Percentiles rank a stretch among this genome's conserved stretches.
Evolutionary conservation across 164 flowering plant genomes (phyloP).

Genomic region (Cinnamomum chago): DNA sequence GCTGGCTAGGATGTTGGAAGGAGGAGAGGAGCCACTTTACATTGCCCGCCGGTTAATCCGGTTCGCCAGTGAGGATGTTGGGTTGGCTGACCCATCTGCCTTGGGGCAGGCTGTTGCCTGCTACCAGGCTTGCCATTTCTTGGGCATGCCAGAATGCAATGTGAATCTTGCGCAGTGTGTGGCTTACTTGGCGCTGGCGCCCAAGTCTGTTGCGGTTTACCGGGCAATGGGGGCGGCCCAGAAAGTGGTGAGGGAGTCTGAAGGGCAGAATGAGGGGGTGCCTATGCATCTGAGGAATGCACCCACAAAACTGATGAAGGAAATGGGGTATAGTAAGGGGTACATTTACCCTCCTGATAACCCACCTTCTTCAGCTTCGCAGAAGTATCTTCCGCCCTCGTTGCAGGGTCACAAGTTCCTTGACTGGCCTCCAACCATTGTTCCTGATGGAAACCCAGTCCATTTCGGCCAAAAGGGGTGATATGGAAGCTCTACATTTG

Average conservation of each 20-base stretch:
- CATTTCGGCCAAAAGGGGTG: background rate
- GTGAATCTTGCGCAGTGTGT: slow-evolving; percentile 80
- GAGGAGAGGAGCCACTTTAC: slow-evolving; percentile 85
- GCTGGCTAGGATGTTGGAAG: slow-evolving; percentile 87
- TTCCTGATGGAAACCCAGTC: slow-evolving; percentile 7
- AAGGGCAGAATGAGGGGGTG: slow-evolving; percentile 81
- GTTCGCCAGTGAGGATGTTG: slow-evolving; percentile 90
- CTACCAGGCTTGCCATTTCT: slow-evolving; percentile 82
- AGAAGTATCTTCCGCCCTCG: slow-evolving; percentile 60
- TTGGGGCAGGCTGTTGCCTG: slow-evolving; percentile 73
- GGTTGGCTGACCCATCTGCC: slow-evolving; percentile 76
- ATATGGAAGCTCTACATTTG: background rate
- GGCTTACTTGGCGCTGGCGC: slow-evolving; percentile 80
- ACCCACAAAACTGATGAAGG: slow-evolving; percentile 88
- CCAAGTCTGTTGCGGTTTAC: slow-evolving; percentile 71
- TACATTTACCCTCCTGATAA: slow-evolving; percentile 70
- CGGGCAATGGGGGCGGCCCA: slow-evolving; percentile 54
- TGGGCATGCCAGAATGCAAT: slow-evolving; percentile 93
- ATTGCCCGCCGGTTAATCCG: slow-evolving; percentile 65
- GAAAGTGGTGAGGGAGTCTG: slow-evolving; percentile 66
- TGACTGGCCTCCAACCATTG: slow-evolving; percentile 41
- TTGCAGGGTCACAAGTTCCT: slow-evolving; percentile 67
- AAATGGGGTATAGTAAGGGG: slow-evolving; percentile 74
- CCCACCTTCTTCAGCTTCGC: slow-evolving; percentile 35
- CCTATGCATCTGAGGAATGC: slow-evolving; percentile 91